Evolutionary conservation across 2,329 filamentous ascomycete genomes (phyloP), one percentile per base, ranked within the genome.

Genomic region (Metarhizium brunneum): DNA sequence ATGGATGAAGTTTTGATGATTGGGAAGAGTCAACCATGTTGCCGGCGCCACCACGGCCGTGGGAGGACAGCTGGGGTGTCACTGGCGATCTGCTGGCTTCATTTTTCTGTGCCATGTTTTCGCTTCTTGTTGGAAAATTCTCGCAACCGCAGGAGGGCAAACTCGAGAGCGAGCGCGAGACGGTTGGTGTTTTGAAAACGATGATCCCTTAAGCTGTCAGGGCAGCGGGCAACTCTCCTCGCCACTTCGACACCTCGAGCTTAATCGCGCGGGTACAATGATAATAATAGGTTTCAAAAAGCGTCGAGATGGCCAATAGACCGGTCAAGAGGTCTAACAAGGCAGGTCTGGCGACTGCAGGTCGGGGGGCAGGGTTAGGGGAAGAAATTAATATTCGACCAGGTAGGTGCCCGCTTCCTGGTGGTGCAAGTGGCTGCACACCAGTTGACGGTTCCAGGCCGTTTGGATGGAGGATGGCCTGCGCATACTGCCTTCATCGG

Each of bases 41-140:
- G 66, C 86, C 87, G 59, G 88, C 88, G 66, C 89, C 88, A 66
- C 88, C 89, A 60, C 88, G 86, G 64, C 89, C 88, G 65, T 88
- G 84, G 45, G 86, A 89, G 47, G 80, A 72, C 58, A 80, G 66
- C 57, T 71, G 61, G 32, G 67, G 65, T 47, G 67, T 64, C 72
- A 30, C 47, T 50, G 51, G 25, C 38, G 54, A 20, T 20, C 38
- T 52, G 47, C 36, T 50, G 13, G 45, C 5, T 29, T 56, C 50
- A 5, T 42, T 30, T 16, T 50, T 56, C 14, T 53, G 50, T 20
- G 47, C 47, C 54, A 55, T 55, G 7, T 35, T 54, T 49, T n/a
- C 32, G 20, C 30, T 38, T 49, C 38, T 40, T 11, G 42, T 18
- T 20, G 18, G 16, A 42, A 42, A 14, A 18, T 20, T 14, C 43